Conservation (phyloP, 257 asterid species). For the Solanum chiquidenum region DNA sequence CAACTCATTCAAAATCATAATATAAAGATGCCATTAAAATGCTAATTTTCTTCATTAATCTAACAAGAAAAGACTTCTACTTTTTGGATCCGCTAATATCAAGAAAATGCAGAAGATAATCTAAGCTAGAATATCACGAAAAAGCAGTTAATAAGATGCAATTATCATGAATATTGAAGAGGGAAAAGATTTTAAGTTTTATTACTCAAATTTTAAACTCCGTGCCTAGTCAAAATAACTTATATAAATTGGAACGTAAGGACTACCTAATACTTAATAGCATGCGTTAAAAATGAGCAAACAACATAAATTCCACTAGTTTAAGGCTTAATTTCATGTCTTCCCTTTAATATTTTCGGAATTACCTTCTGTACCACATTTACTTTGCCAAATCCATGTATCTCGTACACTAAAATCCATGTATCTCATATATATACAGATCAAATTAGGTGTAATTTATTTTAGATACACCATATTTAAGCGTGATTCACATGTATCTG, state of each 20-base stretch:
- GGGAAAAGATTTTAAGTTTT: background rate
- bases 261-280: no score
- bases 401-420: rapidly evolving
- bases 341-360: background rate
- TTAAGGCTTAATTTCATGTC: background rate
- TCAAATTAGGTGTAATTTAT: no score
- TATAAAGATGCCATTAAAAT: no score
- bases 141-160: background rate
- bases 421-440: background rate
- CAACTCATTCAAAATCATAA: no score
- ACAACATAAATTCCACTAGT: background rate
- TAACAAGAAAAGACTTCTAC: no score
- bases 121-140: background rate
- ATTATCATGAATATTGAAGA: background rate
- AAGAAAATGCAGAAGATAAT: no score
- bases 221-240: background rate
- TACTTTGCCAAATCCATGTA: background rate
- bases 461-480: background rate
- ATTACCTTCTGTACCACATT: background rate
- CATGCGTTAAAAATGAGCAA: background rate
- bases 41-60: no score
- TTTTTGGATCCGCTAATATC: no score
- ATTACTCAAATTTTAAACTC: background rate
- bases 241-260: background rate
- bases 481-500: background rate